Percentiles rank a stretch among this genome's conserved stretches.
Conservation (phyloP, 192 early-diverging fungal genomes). For the Coemansia sp. region DNA sequence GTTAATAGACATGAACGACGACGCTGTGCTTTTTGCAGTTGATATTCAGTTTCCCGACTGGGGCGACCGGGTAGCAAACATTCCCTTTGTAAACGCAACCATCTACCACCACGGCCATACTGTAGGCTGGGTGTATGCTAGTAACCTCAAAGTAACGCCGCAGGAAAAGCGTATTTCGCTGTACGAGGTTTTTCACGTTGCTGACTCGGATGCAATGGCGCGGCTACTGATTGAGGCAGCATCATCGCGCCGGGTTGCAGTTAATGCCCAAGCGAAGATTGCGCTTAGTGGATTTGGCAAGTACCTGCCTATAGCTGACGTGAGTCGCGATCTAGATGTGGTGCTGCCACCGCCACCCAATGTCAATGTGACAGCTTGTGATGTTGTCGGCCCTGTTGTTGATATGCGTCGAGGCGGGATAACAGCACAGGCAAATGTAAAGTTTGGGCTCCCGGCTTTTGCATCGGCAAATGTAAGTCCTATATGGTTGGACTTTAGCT, state of each 20-base stretch:
- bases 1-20: slow-evolving; percentile 31
- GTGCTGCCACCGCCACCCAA: slow-evolving; percentile 15
- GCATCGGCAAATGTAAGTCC: slow-evolving; percentile 28
- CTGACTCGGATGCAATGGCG: slow-evolving; percentile 29
- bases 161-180: slow-evolving; percentile 14
- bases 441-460: slow-evolving; percentile 7
- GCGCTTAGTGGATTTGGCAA: slow-evolving; percentile 39
- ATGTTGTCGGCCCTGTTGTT: slow-evolving; percentile 19
- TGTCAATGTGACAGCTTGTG: slow-evolving; percentile 15
- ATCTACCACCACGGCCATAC: slow-evolving; percentile 21
- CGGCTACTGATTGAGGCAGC: slow-evolving; percentile 23
- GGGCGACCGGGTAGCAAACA: slow-evolving; percentile 2
- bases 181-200: slow-evolving; percentile 31
- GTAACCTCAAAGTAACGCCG: slow-evolving; percentile 16
- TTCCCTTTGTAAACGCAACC: slow-evolving; percentile 37
- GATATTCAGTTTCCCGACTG: slow-evolving; percentile 24
- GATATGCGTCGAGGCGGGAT: slow-evolving; percentile 18
- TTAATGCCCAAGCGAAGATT: slow-evolving; percentile 12
- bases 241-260: slow-evolving; percentile 14
- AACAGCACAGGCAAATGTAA: slow-evolving; percentile 16
- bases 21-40: slow-evolving; percentile 22
- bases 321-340: slow-evolving; percentile 19
- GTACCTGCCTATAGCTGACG: slow-evolving; percentile 20
- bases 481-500: slow-evolving; percentile 22
- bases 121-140: slow-evolving; percentile 34